These are phyloP conservation scores for Erysimum cheiranthoides DNA, from an alignment of 345 rosid genomes.

Conservation along the genomic window DNA sequence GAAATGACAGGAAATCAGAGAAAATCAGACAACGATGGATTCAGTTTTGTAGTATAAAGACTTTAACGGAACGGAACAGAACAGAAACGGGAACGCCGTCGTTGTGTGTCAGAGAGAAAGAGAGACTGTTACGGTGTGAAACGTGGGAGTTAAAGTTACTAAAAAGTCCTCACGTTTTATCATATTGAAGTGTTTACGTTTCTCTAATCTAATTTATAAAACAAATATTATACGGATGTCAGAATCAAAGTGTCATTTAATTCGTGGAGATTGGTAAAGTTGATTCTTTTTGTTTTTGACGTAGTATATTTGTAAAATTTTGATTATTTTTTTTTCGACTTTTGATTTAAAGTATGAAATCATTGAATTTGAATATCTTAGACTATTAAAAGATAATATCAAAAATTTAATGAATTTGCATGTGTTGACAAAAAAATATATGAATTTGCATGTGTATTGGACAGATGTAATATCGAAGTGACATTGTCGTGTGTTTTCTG, in stretches of 20 bases:
- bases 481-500: neutral
- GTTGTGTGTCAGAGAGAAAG: neutral
- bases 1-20: neutral
- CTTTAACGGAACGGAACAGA: slow-evolving; percentile 12
- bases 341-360: neutral
- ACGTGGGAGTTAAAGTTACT: neutral
- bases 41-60: slow-evolving; percentile 8
- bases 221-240: neutral
- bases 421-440: neutral
- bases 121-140: slow-evolving; percentile 11
- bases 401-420: slow-evolving; percentile 3
- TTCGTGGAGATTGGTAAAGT: neutral
- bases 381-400: neutral
- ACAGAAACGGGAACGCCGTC: slow-evolving; percentile 2
- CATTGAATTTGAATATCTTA: neutral
- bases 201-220: neutral
- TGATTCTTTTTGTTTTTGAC: neutral
- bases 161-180: neutral
- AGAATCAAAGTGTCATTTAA: neutral
- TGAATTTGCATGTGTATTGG: slow-evolving; percentile 21
- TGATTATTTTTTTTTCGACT: no score
- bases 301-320: neutral
- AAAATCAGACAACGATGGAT: slow-evolving; percentile 25
- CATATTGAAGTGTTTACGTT: neutral
- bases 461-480: slow-evolving; percentile 27